Percentiles rank a stretch among this genome's conserved stretches.
phyloP scores from a whole-genome alignment of 1,139 yeast species.

The Scheffersomyces parashehatae region DNA sequence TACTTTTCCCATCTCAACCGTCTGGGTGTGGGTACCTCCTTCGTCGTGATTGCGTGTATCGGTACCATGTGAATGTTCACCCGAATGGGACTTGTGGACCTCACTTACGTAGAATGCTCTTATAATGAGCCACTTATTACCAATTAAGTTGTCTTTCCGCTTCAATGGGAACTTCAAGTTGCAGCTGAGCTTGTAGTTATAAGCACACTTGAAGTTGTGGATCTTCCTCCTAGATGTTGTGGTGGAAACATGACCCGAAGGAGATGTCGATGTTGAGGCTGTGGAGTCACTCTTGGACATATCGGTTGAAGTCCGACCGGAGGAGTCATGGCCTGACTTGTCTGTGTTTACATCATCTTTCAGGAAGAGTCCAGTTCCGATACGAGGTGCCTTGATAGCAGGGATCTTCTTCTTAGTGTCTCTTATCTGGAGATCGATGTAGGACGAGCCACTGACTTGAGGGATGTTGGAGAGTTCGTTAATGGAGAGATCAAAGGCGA shows the following conservation, averaged over 20 bases:
- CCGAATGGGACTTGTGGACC: constrained; percentile 5
- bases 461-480: constrained; percentile 82
- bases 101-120: constrained; percentile 42
- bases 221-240: constrained; percentile 37
- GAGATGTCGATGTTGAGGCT: constrained; percentile 5
- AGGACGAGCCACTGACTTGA: constrained; percentile 69
- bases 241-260: constrained; percentile 31
- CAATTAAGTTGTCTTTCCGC: constrained; percentile 37
- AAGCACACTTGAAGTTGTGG: constrained; percentile 44
- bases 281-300: background rate
- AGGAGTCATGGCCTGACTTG: background rate
- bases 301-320: background rate
- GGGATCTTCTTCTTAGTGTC: constrained; percentile 19
- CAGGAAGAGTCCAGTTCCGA: background rate
- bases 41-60: constrained; percentile 28
- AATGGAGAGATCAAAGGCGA: constrained; percentile 58
- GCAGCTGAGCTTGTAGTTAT: constrained; percentile 40
- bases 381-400: background rate
- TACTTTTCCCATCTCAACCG: constrained; percentile 60
- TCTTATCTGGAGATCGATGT: constrained; percentile 48
- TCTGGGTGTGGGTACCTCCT: constrained; percentile 12
- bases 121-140: constrained; percentile 37
- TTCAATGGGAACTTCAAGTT: constrained; percentile 41
- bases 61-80: constrained; percentile 18
- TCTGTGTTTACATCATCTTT: background rate